phyloP scores from a whole-genome alignment of 148 eudicot genomes.

The Talinum fruticosum region DNA sequence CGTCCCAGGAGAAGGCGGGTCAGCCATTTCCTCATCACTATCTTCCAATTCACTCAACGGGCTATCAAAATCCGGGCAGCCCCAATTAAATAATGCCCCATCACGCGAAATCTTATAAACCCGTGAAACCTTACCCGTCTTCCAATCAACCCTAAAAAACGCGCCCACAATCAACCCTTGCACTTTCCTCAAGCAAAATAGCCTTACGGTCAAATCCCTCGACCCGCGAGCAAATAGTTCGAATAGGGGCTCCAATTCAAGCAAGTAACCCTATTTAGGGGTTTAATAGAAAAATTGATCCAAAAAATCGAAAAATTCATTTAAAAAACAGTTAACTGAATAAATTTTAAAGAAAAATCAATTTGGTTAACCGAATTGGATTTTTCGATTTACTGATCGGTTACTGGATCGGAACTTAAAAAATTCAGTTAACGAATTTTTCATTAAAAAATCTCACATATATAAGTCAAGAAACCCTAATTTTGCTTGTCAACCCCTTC shows the following conservation, averaged over 20 bases:
- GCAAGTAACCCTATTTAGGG: conserved; percentile 61
- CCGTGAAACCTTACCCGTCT: conserved; percentile 36
- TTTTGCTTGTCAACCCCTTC: too few species aligned
- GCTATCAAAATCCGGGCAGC: conserved; percentile 35
- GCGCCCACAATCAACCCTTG: conserved; percentile 45
- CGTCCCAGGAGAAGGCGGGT: conserved; percentile 77
- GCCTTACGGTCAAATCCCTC: conserved; percentile 75
- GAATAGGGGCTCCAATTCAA: conserved; percentile 77
- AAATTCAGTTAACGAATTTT: too few species aligned
- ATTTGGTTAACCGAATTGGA: too few species aligned
- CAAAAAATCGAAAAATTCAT: too few species aligned
- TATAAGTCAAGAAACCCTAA: too few species aligned
- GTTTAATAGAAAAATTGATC: too few species aligned
- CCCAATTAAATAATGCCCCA: conserved; percentile 80
- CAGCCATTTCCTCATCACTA: conserved; percentile 35
- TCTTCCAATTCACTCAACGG: conserved; percentile 24
- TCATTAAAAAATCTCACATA: too few species aligned
- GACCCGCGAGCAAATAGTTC: conserved; percentile 60
- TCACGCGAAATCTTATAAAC: conserved; percentile 81
- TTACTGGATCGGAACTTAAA: too few species aligned
- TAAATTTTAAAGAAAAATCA: too few species aligned
- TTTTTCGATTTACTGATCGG: too few species aligned
- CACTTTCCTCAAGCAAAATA: conserved; percentile 56
- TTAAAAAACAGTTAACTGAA: too few species aligned
- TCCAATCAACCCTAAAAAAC: conserved; percentile 77